Evolutionary conservation across 2,329 filamentous ascomycete species (phyloP).

Genomic region (Paecilomyces niveus): DNA sequence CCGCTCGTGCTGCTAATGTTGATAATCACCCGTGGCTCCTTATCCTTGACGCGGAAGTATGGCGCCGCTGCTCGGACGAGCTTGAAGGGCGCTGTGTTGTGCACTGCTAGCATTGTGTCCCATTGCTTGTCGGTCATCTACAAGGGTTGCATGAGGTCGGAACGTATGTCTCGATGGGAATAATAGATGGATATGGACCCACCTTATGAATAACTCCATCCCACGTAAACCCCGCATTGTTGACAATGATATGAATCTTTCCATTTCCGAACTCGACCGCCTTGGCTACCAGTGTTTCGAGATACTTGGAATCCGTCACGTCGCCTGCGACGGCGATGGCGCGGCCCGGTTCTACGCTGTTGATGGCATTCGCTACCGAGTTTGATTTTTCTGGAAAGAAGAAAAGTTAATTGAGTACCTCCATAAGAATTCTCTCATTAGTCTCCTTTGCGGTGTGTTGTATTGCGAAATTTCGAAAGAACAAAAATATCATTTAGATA

Average conservation of each 20-base stretch:
- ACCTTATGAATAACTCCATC: conserved; percentile 85
- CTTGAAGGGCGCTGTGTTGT: conserved; percentile 80
- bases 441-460: background rate
- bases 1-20: conserved; percentile 80
- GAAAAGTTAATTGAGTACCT: conserved; percentile 7
- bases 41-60: conserved; percentile 81
- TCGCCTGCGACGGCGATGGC: conserved; percentile 72
- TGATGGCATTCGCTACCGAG: conserved; percentile 64
- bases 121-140: conserved; percentile 82
- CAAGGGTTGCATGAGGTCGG: conserved; percentile 1
- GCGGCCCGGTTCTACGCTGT: conserved; percentile 51
- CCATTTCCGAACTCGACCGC: conserved; percentile 74
- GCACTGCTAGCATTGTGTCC: conserved; percentile 78
- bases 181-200: conserved; percentile 2
- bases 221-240: conserved; percentile 90
- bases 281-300: conserved; percentile 63
- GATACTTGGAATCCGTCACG: conserved; percentile 63
- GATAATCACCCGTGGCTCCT: conserved; percentile 69
- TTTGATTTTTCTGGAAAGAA: conserved; percentile 58
- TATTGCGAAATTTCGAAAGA: background rate
- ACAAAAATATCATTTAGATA: background rate
- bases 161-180: background rate
- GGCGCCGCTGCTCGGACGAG: conserved; percentile 72
- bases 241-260: conserved; percentile 86
- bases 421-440: background rate